A percentile compares a stretch with the other conserved stretches of the same genome.
phyloP scores from a whole-genome alignment of 495 filamentous ascomycete genomes.

The Ascodesmis nigricans region DNA sequence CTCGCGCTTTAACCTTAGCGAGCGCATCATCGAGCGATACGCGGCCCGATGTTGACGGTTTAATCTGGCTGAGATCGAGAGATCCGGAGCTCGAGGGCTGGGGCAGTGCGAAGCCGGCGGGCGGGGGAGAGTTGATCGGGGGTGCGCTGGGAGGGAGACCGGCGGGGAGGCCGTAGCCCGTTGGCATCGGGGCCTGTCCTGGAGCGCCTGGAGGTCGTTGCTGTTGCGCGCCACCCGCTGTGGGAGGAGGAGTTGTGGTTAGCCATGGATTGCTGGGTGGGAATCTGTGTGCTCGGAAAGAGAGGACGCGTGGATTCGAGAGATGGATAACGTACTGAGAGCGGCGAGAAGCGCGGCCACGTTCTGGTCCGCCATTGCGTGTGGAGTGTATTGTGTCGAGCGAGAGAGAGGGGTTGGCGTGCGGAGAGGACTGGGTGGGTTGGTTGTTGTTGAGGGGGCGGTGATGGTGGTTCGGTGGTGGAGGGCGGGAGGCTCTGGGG shows the following conservation, averaged over 20 bases:
- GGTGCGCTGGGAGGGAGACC: constrained; percentile 9
- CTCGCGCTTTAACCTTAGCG: constrained; percentile 47
- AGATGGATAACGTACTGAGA: constrained; percentile 12
- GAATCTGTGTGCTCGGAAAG: neutral
- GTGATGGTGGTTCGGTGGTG: neutral
- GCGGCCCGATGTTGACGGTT: constrained; percentile 47
- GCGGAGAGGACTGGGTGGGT: constrained; percentile 1
- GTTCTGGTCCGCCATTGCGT: constrained; percentile 19
- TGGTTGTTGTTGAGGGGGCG: neutral
- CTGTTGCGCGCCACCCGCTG: constrained; percentile 9
- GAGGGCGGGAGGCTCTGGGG: neutral
- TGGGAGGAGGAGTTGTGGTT: constrained; percentile 4
- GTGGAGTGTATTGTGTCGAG: constrained; percentile 1
- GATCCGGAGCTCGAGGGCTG: constrained; percentile 45
- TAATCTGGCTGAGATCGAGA: constrained; percentile 52
- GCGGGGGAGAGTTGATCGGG: constrained; percentile 11
- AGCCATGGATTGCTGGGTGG: neutral
- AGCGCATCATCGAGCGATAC: constrained; percentile 53
- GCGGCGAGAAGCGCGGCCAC: constrained; percentile 21
- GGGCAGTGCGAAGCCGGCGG: constrained; percentile 31
- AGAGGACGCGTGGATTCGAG: neutral
- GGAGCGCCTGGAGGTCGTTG: constrained; percentile 13
- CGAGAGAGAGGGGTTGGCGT: neutral
- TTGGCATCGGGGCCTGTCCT: constrained; percentile 9
- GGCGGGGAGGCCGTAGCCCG: constrained; percentile 14